Conservation (phyloP, 2,329 filamentous ascomycete species). For the Pestalotiopsis sp. region DNA sequence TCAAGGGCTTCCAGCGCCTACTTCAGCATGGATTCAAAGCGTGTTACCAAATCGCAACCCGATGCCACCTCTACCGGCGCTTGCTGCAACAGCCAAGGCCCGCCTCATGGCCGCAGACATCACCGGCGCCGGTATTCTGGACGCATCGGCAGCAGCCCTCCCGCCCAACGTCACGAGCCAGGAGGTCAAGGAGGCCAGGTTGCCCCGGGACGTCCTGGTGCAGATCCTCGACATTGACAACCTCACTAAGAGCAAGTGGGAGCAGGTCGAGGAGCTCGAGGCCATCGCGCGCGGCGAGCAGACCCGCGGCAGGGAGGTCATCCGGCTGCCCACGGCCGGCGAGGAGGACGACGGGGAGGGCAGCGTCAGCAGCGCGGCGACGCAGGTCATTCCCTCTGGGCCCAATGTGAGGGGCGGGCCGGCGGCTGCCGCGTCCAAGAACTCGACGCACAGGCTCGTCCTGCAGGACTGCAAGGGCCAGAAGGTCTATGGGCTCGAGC, state of each 20-base stretch:
- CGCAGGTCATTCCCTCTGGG: constrained; percentile 18
- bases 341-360: constrained; percentile 54
- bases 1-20: constrained; percentile 57
- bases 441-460: constrained; percentile 76
- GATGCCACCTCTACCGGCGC: constrained; percentile 66
- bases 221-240: constrained; percentile 90
- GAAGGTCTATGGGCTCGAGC: constrained; percentile 73
- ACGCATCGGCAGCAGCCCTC: constrained; percentile 42
- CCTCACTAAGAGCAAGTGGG: constrained; percentile 77
- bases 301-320: constrained; percentile 77
- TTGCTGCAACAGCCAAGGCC: constrained; percentile 79
- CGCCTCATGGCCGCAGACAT: constrained; percentile 81
- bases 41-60: constrained; percentile 61
- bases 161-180: constrained; percentile 61
- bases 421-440: constrained; percentile 32
- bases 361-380: constrained; percentile 35
- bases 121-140: constrained; percentile 57
- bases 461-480: constrained; percentile 78
- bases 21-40: constrained; percentile 62
- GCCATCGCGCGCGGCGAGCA: constrained; percentile 72
- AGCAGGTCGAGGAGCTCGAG: constrained; percentile 83
- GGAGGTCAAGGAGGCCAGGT: constrained; percentile 53
- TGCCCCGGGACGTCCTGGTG: constrained; percentile 68
- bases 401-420: constrained; percentile 13
- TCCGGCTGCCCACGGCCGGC: constrained; percentile 59